Base-by-base conservation (phyloP, 2,329 filamentous ascomycete species). In the Epichloe elymi region DNA sequence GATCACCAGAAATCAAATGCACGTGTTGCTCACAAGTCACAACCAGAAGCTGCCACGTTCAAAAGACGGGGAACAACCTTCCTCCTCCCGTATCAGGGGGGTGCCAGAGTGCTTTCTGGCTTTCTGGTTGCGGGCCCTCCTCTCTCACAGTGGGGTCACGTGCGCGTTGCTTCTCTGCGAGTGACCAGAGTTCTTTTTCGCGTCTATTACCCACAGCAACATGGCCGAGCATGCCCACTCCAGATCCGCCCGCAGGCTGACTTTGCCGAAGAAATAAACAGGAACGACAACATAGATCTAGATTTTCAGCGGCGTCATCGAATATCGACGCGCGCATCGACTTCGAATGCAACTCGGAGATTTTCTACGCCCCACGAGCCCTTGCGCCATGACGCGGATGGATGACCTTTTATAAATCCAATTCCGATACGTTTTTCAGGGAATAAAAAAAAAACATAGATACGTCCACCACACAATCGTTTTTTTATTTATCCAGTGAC, bases 141-240 rank as follows among this genome's bases (percentile, higher is more conserved):
- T n/a, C 7, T 30, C 4, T 5, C 30, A 15, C 5, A 14, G 17
- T 5, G 30, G 15, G 19, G 50, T 59, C 63, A 65, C 60, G 65
- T 65, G 46, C 30, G 20, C 12, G 8, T 2, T 35, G 30, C 26
- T 36, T 4, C 11, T 19, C 2, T 14, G 42, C 30, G 41, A 30
- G 30, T 30, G 30, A 30, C 30, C 26, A 30, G 8, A 30, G 26
- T 26, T 26, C 26, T 26, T 26, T 26, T 26, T 26, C 26, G 26
- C 26, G 26, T 6, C 23, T 2, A 23, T 20, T 20, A 20, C 19
- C 23, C 23, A 23, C 23, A 23, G 23, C 23, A 23, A 5, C 6
- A 23, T 23, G 23, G 2, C 26, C 7, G 26, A 26, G 26, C 10
- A 30, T 30, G 30, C 30, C 30, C 30, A 30, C 1, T 30, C 30